Evolutionary conservation across 208 protist genomes (phyloP).

Genomic region (Blechomonas ayalai): DNA sequence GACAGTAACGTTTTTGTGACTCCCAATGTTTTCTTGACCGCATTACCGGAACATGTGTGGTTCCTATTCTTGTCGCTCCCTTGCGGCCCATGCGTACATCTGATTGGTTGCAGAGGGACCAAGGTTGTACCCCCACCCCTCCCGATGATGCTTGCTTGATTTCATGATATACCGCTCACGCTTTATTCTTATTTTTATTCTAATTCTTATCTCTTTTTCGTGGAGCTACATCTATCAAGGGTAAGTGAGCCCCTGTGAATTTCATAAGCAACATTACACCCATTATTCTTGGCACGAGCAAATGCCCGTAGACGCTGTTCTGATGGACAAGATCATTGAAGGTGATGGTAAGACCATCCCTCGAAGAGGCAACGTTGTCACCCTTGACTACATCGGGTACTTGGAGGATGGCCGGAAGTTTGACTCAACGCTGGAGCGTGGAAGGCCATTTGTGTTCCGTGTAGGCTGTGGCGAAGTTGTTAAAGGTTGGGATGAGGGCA

Average conservation of each 20-base stretch:
- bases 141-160: neutral
- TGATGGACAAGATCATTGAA: conserved; percentile 91
- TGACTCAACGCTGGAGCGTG: conserved; percentile 81
- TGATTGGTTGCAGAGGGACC: too few relatives aligned
- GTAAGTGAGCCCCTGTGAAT: too few relatives aligned
- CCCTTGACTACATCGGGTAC: conserved; percentile 82
- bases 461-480: conserved; percentile 90
- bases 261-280: neutral
- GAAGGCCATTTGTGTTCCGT: conserved; percentile 90
- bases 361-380: conserved; percentile 75
- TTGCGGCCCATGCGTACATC: too few relatives aligned
- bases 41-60: too few relatives aligned
- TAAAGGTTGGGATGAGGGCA: conserved; percentile 93
- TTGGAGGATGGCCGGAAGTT: conserved; percentile 81
- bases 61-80: too few relatives aligned
- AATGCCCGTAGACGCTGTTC: conserved; percentile 67
- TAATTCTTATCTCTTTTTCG: neutral
- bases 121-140: too few relatives aligned
- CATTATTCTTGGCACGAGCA: too few relatives aligned
- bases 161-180: too few relatives aligned
- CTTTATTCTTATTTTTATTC: neutral
- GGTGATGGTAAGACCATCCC: conserved; percentile 90
- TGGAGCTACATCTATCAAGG: neutral
- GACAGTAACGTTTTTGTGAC: too few relatives aligned
- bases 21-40: too few relatives aligned